Base-by-base conservation (phyloP, 371 early-diverging fungal species). In the Apophysomyces trapeziformis region DNA sequence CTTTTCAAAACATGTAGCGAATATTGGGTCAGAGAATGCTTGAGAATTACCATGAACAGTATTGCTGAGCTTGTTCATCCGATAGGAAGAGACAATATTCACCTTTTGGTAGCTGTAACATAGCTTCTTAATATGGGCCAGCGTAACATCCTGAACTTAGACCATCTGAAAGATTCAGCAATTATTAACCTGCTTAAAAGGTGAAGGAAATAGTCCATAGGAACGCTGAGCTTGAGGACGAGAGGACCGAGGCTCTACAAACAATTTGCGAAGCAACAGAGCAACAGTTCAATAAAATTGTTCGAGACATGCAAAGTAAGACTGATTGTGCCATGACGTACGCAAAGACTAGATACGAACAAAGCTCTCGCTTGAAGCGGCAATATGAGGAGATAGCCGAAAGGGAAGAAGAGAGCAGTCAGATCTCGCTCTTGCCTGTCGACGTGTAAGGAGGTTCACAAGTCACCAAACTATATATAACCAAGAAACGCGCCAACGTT, bases 241-340 rank as follows among this genome's bases (percentile, higher is more conserved):
- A 46, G n/a, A 46, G 5, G 2, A 16, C 47, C 47, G 47, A 46
- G 2, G 47, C 47, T 46, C 47, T 46, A n/a, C 47, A 46, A 46
- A 46, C 47, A 16, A 1, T 46, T 46, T 46, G n/a, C 16, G 47
- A 46, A 46, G 16, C 47, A 46, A 46, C 47, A 46, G 47, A 46
- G 47, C 47, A 46, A 16, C 5, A 46, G 16, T 46, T 1, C 47
- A 46, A 16, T 46, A 46, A 46, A 16, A 46, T n/a, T 46, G 5
- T 46, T 16, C 4, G 47, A 46, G n/a, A 46, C 5, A 12, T 46
- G 47, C 47, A 16, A 1, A 46, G 47, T 0, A 8, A 46, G 7
- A 11, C 47, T 46, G 47, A 46, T 16, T 16, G 47, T 46, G 47
- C 47, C n/a, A 46, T 5, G 47, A 16, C n/a, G 16, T 46, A 46